Percentiles rank a stretch among this genome's conserved stretches.
Conservation (phyloP, 805 yeast genomes). For the Zygosaccharomyces gambellarensis region DNA sequence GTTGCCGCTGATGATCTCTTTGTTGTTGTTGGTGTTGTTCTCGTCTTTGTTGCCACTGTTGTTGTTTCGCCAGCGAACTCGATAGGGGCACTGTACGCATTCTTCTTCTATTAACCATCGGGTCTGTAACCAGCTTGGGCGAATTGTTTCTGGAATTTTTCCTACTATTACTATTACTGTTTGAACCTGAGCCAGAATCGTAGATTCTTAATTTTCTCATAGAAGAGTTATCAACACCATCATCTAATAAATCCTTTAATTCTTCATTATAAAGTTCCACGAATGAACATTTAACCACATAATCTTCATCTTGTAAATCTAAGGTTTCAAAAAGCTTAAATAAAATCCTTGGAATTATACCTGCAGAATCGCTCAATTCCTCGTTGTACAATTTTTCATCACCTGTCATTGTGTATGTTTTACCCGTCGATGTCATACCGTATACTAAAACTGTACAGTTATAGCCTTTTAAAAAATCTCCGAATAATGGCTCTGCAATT, state of each 20-base stretch:
- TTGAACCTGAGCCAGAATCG: conserved; percentile 35
- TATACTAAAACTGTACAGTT: conserved; percentile 82
- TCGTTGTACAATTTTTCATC: conserved; percentile 40
- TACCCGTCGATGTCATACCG: conserved; percentile 92
- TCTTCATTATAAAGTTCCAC: conserved; percentile 87
- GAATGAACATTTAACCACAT: conserved; percentile 69
- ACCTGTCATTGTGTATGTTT: conserved; percentile 78
- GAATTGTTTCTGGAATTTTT: conserved; percentile 25
- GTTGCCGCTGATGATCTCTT: conserved; percentile 16
- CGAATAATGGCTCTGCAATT: conserved; percentile 58
- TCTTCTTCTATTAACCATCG: conserved; percentile 13
- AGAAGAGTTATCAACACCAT: conserved; percentile 12
- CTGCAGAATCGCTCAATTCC: conserved; percentile 47
- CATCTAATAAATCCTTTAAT: conserved; percentile 59
- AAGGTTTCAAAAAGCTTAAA: conserved; percentile 52
- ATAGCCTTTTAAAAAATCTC: conserved; percentile 68
- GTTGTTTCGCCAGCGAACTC: conserved; percentile 1
- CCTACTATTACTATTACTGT: conserved; percentile 11
- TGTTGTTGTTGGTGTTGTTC: conserved; percentile 15
- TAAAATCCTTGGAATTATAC: conserved; percentile 60
- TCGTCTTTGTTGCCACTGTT: conserved; percentile 10
- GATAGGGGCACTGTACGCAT: conserved; percentile 7
- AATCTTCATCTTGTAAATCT: conserved; percentile 42
- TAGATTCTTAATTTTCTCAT: conserved; percentile 50
- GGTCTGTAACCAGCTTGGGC: conserved; percentile 19